Evolutionary conservation across 2,329 filamentous ascomycete species (phyloP).

Genomic region (Lizonia empirigonia): DNA sequence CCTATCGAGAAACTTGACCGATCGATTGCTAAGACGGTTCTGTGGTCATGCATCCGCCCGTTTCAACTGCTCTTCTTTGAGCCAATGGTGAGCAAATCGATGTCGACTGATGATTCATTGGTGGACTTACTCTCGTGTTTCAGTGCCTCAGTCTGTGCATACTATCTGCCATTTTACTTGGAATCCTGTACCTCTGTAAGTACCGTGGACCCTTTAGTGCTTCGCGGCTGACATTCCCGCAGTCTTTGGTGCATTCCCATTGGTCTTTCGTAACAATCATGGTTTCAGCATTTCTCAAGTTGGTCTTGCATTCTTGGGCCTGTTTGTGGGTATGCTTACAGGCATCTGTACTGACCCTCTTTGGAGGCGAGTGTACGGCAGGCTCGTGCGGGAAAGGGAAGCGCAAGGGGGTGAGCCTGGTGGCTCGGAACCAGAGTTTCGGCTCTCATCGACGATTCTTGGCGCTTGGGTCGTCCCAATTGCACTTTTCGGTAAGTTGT

Average conservation of each 20-base stretch:
- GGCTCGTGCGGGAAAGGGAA: slow-evolving; percentile 62
- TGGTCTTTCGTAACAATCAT: slow-evolving; percentile 77
- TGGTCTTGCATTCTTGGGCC: slow-evolving; percentile 75
- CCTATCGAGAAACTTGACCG: slow-evolving; percentile 75
- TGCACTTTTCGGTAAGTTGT: slow-evolving; percentile 73
- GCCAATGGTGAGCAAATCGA: slow-evolving; percentile 66
- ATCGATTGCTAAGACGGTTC: slow-evolving; percentile 63
- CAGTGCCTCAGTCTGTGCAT: slow-evolving; percentile 76
- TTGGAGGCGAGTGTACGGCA: slow-evolving; percentile 66
- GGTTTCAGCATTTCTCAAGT: slow-evolving; percentile 79
- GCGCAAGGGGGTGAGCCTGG: slow-evolving; percentile 59
- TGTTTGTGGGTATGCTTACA: slow-evolving; percentile 68
- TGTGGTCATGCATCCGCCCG: slow-evolving; percentile 64
- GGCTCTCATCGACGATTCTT: slow-evolving; percentile 69
- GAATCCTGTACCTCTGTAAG: slow-evolving; percentile 77
- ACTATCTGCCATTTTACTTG: slow-evolving; percentile 82
- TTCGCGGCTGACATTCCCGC: slow-evolving; percentile 53
- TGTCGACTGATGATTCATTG: slow-evolving; percentile 19
- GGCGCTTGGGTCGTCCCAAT: slow-evolving; percentile 80
- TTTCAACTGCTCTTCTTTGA: slow-evolving; percentile 81
- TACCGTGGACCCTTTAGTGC: slow-evolving; percentile 64
- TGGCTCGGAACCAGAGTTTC: slow-evolving; percentile 82
- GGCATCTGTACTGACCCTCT: slow-evolving; percentile 68
- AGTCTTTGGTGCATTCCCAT: slow-evolving; percentile 71
- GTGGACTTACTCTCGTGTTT: slow-evolving; percentile 32